A percentile compares a stretch with the other conserved stretches of the same genome.
These are phyloP conservation scores for Chlorella sp. DNA, from an alignment of 139 green algal genomes.

Conservation along the genomic window DNA sequence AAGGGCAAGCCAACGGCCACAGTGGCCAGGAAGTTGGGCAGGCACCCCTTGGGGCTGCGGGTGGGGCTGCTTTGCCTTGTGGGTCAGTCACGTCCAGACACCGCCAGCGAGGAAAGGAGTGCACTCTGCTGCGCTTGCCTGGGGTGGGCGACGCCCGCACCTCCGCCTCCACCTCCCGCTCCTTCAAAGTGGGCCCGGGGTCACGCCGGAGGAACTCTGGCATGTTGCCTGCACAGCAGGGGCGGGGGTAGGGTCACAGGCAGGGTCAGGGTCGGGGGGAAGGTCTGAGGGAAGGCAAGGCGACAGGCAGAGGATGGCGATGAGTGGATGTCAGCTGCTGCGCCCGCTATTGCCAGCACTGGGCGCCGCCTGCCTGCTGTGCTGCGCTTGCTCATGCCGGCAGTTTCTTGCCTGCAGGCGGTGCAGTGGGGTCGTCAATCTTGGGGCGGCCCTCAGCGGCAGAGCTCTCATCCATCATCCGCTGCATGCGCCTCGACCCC, in stretches of 20 bases:
- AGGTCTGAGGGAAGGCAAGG: too few relatives aligned
- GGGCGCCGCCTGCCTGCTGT: neutral
- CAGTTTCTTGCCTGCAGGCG: neutral
- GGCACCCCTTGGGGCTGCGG: too few relatives aligned
- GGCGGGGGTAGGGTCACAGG: too few relatives aligned
- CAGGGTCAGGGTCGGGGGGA: too few relatives aligned
- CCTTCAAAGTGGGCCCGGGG: neutral
- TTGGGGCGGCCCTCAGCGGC: neutral
- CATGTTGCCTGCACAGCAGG: neutral
- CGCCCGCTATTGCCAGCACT: too few relatives aligned
- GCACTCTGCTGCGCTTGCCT: neutral
- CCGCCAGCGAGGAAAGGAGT: too few relatives aligned
- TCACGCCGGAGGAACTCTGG: constrained; percentile 9
- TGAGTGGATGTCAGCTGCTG: too few relatives aligned
- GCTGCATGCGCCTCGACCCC: neutral
- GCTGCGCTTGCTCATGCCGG: neutral
- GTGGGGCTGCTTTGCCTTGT: too few relatives aligned
- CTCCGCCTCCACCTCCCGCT: constrained; percentile 27
- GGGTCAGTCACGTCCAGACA: too few relatives aligned
- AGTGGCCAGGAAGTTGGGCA: too few relatives aligned
- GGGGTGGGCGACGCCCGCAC: neutral
- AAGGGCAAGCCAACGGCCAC: too few relatives aligned
- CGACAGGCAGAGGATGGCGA: too few relatives aligned
- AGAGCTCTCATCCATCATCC: neutral
- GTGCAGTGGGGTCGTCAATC: neutral